Evolutionary conservation across 2,329 filamentous ascomycete genomes (phyloP).

Genomic region (Pezicula radicicola): DNA sequence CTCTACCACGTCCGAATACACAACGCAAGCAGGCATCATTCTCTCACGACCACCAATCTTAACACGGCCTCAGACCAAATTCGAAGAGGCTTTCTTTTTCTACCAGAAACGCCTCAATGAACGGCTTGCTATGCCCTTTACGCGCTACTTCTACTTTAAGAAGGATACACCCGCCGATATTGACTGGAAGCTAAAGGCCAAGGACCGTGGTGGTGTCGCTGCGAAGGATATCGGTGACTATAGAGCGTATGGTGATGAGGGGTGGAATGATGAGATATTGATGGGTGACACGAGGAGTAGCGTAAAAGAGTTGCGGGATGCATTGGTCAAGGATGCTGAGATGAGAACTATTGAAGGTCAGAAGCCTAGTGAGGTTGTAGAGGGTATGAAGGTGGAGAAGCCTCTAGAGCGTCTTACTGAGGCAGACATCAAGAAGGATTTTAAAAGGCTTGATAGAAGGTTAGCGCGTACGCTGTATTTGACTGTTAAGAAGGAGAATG

Average conservation of each 20-base stretch:
- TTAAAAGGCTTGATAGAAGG: constrained; percentile 73
- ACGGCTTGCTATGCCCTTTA: constrained; percentile 82
- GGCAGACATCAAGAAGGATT: constrained; percentile 74
- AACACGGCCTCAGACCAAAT: constrained; percentile 78
- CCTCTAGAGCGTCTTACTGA: constrained; percentile 71
- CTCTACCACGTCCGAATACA: constrained; percentile 30
- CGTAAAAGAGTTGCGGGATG: constrained; percentile 62
- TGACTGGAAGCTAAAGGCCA: constrained; percentile 87
- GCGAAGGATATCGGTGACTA: constrained; percentile 85
- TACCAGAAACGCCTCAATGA: constrained; percentile 98
- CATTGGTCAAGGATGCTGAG: constrained; percentile 73
- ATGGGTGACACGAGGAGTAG: constrained; percentile 68
- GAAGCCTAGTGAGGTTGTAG: constrained; percentile 69
- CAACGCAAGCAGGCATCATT: constrained; percentile 66
- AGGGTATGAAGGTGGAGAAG: constrained; percentile 66
- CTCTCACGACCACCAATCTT: constrained; percentile 86
- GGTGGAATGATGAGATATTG: constrained; percentile 90
- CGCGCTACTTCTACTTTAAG: constrained; percentile 92
- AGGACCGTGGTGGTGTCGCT: constrained; percentile 68
- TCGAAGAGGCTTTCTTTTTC: constrained; percentile 92
- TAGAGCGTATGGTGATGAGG: constrained; percentile 65
- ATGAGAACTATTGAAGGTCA: constrained; percentile 28
- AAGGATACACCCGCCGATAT: constrained; percentile 77
- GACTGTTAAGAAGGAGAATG: constrained; percentile 70
- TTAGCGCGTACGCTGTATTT: constrained; percentile 85